A percentile compares a stretch with the other conserved stretches of the same genome.
Evolutionary conservation across 2,329 filamentous ascomycete genomes (phyloP).

Genomic region (Ophiostoma perfectum): DNA sequence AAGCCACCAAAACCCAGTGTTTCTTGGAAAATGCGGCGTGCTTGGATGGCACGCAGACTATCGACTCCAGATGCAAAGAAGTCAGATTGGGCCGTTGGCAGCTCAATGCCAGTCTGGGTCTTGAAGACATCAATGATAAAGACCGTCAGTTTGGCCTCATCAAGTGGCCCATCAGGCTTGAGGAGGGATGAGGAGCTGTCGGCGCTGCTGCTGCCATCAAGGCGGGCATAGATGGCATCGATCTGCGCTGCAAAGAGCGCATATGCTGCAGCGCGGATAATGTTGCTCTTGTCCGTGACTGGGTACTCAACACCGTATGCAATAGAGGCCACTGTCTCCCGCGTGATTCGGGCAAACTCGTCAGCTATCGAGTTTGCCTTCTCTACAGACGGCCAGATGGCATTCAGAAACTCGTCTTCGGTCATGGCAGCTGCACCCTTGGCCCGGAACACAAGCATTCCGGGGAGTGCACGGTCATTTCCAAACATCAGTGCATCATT

Average conservation of each 20-base stretch:
- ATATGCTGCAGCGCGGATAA: slow-evolving; percentile 41
- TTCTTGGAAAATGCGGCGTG: slow-evolving; percentile 38
- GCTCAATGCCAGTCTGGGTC: slow-evolving; percentile 32
- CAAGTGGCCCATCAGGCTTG: slow-evolving; percentile 20
- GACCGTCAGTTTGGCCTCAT: slow-evolving; percentile 32
- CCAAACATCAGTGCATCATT: slow-evolving; percentile 35
- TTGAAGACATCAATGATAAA: slow-evolving; percentile 33
- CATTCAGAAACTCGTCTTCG: slow-evolving; percentile 34
- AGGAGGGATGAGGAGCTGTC: background rate
- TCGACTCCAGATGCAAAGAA: slow-evolving; percentile 44
- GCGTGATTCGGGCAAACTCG: slow-evolving; percentile 40
- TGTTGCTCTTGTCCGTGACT: slow-evolving; percentile 42
- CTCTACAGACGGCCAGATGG: slow-evolving; percentile 37
- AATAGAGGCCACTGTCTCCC: slow-evolving; percentile 38
- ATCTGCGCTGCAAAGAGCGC: slow-evolving; percentile 35
- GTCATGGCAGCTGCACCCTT: slow-evolving; percentile 28
- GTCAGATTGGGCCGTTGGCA: slow-evolving; percentile 34
- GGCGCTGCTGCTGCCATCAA: slow-evolving; percentile 11
- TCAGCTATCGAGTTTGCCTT: slow-evolving; percentile 39
- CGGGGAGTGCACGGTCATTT: slow-evolving; percentile 32
- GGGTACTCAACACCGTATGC: slow-evolving; percentile 35
- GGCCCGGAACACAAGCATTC: slow-evolving; percentile 33
- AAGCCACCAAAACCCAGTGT: slow-evolving; percentile 36
- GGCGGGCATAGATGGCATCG: slow-evolving; percentile 31
- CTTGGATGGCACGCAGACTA: slow-evolving; percentile 43